Conservation (phyloP, 1,284 basidiomycete species). For the Coriolopsis trogii region DNA sequence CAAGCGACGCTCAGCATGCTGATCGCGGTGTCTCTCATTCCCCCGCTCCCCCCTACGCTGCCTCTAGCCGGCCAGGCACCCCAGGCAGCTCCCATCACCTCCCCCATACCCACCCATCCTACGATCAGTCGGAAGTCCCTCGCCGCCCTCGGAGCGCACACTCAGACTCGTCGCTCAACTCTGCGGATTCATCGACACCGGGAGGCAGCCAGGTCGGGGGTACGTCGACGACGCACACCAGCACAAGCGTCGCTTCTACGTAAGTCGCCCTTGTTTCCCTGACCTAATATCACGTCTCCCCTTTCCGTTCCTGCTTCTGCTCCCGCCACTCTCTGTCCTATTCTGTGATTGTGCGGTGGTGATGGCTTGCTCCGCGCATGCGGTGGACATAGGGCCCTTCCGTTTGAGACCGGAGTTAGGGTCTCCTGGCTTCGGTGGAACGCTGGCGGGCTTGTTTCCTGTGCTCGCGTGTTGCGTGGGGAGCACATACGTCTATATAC, state of each 20-base stretch:
- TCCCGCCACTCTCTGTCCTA: too few relatives aligned
- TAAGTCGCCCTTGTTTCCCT: constrained; percentile 25
- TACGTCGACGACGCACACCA: constrained; percentile 45
- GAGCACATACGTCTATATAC: too few relatives aligned
- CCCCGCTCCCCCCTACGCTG: constrained; percentile 51
- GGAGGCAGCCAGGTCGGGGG: constrained; percentile 48
- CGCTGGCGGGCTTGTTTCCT: too few relatives aligned
- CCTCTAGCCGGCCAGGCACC: constrained; percentile 55
- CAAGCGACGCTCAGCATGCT: constrained; percentile 26
- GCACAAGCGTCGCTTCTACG: constrained; percentile 34
- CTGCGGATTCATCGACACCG: constrained; percentile 47
- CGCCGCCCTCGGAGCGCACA: constrained; percentile 44
- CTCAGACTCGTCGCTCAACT: constrained; percentile 53
- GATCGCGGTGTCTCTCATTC: constrained; percentile 39
- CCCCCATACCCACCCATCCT: constrained; percentile 49
- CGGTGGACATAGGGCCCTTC: too few relatives aligned
- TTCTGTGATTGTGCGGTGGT: constrained; percentile 8
- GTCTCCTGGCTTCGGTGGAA: too few relatives aligned
- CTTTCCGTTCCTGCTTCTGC: constrained; percentile 15
- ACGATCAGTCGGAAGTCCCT: constrained; percentile 50
- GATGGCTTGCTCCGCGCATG: too few relatives aligned
- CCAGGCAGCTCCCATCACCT: constrained; percentile 48
- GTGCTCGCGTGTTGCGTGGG: too few relatives aligned
- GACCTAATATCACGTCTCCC: constrained; percentile 29
- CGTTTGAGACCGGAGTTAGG: too few relatives aligned